A percentile compares a stretch with the other conserved stretches of the same genome.
Conservation (phyloP, 208 protist species). For the Balamuthia mandrillaris region DNA sequence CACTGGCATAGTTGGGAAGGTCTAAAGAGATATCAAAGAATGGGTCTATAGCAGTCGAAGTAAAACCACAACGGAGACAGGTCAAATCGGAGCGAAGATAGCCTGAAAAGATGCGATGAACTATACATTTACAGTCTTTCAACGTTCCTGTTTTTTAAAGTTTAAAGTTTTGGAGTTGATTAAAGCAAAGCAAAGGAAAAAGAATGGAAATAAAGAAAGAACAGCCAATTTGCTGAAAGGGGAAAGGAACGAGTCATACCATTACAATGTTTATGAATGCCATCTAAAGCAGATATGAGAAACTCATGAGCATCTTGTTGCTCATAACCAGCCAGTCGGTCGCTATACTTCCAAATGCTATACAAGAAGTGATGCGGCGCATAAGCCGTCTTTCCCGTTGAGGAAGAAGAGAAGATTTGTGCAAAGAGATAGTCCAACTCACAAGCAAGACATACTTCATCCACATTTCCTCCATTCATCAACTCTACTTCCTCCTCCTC, state of each 20-base stretch:
- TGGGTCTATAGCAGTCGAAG: constrained; percentile 69
- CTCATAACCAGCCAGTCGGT: constrained; percentile 73
- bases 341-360: constrained; percentile 67
- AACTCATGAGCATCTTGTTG: constrained; percentile 83
- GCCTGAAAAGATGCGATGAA: constrained; percentile 76
- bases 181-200: too few species aligned
- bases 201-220: too few species aligned
- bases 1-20: too few species aligned
- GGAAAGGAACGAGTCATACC: constrained; percentile 43
- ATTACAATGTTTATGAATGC: constrained; percentile 61
- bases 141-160: too few species aligned
- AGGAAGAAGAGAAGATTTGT: constrained; percentile 42
- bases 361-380: constrained; percentile 73
- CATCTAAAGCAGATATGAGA: constrained; percentile 71
- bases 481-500: too few species aligned
- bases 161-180: too few species aligned
- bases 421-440: constrained; percentile 64
- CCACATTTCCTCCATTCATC: too few species aligned
- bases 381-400: constrained; percentile 38
- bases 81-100: constrained; percentile 65
- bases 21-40: constrained; percentile 77
- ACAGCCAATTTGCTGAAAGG: too few species aligned
- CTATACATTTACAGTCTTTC: constrained; percentile 67
- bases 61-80: constrained; percentile 63
- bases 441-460: constrained; percentile 56